Evolutionary conservation across 768 basidiomycete species (phyloP).

Genomic region (Russula lepida): DNA sequence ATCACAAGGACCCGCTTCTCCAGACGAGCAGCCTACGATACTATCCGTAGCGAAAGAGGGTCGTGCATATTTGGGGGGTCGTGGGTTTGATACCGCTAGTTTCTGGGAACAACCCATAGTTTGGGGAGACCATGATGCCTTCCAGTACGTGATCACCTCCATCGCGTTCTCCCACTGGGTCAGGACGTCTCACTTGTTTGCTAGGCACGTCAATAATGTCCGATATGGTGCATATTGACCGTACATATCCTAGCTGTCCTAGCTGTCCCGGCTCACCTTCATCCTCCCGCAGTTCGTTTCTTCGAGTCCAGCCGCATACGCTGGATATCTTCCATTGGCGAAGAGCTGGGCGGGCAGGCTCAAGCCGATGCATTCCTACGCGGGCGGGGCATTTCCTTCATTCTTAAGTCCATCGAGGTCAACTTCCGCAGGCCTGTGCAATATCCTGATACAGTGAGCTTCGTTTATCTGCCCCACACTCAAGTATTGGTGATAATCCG

Average conservation of each 20-base stretch:
- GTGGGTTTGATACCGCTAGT: constrained; percentile 54
- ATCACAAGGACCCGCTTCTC: constrained; percentile 48
- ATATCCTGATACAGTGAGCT: constrained; percentile 60
- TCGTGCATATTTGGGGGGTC: constrained; percentile 32
- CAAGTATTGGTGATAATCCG: background rate
- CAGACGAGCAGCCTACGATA: constrained; percentile 34
- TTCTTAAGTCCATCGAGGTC: constrained; percentile 62
- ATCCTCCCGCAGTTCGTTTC: constrained; percentile 42
- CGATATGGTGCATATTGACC: constrained; percentile 48
- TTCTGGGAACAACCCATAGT: constrained; percentile 72
- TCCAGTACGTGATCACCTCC: constrained; percentile 46
- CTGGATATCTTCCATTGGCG: constrained; percentile 53
- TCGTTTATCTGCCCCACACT: background rate
- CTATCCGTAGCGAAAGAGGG: constrained; percentile 31
- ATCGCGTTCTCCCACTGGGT: background rate
- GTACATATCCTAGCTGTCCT: background rate
- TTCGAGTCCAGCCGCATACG: constrained; percentile 67
- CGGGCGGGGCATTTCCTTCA: constrained; percentile 60
- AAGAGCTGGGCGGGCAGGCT: constrained; percentile 49
- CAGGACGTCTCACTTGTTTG: background rate
- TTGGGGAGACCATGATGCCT: constrained; percentile 76
- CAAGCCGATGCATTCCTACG: constrained; percentile 50
- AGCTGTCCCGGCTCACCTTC: background rate
- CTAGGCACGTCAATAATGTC: constrained; percentile 75
- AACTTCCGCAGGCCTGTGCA: constrained; percentile 64